Percentiles rank a stretch among this genome's conserved stretches.
These are phyloP conservation scores for Cinchona pubescens DNA, from an alignment of 257 asterid genomes.

Conservation along the genomic window DNA sequence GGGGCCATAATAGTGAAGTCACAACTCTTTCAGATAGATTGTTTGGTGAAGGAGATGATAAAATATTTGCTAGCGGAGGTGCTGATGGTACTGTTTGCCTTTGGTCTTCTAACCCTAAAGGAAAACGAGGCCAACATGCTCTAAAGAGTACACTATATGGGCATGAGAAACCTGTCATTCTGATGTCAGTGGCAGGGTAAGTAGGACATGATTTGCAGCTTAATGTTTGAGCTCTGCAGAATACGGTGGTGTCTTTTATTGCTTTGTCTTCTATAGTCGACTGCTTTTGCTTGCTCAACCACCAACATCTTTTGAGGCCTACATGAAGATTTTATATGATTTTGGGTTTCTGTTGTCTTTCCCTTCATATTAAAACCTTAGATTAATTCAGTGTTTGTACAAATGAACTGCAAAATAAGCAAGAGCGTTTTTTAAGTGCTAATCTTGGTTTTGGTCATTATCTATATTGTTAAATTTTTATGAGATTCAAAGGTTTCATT, in stretches of 20 bases:
- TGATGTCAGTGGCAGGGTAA: constrained; percentile 72
- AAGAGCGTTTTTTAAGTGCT: not conserved
- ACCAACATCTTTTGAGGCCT: not conserved
- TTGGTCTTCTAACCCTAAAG: constrained; percentile 68
- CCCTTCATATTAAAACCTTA: not conserved
- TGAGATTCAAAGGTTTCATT: not conserved
- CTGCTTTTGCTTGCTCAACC: not conserved
- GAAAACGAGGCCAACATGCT: constrained; percentile 67
- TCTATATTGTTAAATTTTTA: not conserved
- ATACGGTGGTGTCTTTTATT: not conserved
- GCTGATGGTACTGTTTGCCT: constrained; percentile 80
- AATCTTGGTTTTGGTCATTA: not conserved
- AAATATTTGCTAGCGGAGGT: constrained; percentile 80
- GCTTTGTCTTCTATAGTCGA: not conserved
- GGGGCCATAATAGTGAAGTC: constrained; percentile 68
- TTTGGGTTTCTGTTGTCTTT: not conserved
- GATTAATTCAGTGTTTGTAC: not conserved
- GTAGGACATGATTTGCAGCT: constrained; percentile 17
- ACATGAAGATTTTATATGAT: not conserved
- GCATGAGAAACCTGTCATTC: constrained; percentile 66
- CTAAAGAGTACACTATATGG: constrained; percentile 73
- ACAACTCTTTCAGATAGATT: constrained; percentile 67
- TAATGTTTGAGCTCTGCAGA: not conserved
- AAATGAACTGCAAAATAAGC: not conserved
- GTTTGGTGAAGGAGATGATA: constrained; percentile 50